phyloP scores from a whole-genome alignment of 148 eudicot species.

The Selenicereus undatus region DNA sequence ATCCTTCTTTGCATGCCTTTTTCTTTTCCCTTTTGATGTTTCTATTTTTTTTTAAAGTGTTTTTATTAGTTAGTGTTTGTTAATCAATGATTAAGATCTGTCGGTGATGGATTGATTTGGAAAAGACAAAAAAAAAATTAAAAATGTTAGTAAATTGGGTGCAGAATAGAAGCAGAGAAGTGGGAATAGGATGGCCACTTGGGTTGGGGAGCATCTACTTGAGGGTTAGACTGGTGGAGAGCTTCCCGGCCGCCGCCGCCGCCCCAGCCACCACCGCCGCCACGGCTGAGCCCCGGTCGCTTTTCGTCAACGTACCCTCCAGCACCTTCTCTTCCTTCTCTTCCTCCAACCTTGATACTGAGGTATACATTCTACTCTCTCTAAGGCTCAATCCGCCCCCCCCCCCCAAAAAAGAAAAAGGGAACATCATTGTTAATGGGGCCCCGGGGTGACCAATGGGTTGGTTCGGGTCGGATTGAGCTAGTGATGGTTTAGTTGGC shows the following conservation, averaged over 20 bases:
- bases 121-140: not conserved
- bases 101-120: not conserved
- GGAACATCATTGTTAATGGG: no score
- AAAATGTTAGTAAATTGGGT: not conserved
- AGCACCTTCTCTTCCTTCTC: constrained; percentile 58
- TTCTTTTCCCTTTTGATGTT: not conserved
- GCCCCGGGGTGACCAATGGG: no score
- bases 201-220: constrained; percentile 54
- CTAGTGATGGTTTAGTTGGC: no score
- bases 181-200: constrained; percentile 57
- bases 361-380: constrained; percentile 32
- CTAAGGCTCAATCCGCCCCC: no score
- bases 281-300: constrained; percentile 9
- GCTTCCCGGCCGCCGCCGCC: constrained; percentile 7
- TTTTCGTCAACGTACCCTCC: constrained; percentile 25
- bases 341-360: constrained; percentile 61
- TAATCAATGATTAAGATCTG: not conserved
- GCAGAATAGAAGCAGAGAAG: constrained; percentile 26
- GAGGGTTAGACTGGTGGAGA: constrained; percentile 33
- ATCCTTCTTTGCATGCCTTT: not conserved
- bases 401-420: no score
- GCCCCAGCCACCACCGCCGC: not conserved
- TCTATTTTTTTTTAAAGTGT: not conserved
- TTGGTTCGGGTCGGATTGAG: no score
- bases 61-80: not conserved